phyloP scores from a whole-genome alignment of 2,329 filamentous ascomycete species.

The Cucurbitaria berberidis region DNA sequence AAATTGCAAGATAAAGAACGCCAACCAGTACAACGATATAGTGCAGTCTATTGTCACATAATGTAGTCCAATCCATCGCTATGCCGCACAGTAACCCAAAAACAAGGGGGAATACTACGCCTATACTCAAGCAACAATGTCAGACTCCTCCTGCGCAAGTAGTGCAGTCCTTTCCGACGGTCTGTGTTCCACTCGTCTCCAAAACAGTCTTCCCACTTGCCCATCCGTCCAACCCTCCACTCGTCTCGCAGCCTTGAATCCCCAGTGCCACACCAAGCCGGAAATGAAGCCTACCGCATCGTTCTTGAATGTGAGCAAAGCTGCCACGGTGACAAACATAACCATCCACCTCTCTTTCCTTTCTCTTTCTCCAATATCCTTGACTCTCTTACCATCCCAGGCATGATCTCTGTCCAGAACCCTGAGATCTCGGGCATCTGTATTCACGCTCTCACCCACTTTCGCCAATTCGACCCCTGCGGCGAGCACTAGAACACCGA shows the following conservation, averaged over 20 bases:
- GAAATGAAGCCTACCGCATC: constrained; percentile 86
- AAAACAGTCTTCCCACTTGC: constrained; percentile 25
- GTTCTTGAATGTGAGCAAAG: constrained; percentile 85
- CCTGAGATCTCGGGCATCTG: constrained; percentile 67
- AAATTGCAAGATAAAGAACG: neutral
- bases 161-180: constrained; percentile 30
- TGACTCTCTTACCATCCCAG: constrained; percentile 53
- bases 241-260: constrained; percentile 55
- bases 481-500: constrained; percentile 89
- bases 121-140: constrained; percentile 29
- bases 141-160: constrained; percentile 36
- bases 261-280: constrained; percentile 79
- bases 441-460: constrained; percentile 83
- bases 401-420: constrained; percentile 43
- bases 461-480: constrained; percentile 87
- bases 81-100: neutral
- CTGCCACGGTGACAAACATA: constrained; percentile 86
- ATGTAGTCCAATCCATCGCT: neutral
- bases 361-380: constrained; percentile 69
- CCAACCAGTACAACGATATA: neutral
- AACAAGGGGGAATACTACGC: neutral
- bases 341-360: constrained; percentile 80
- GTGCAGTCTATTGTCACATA: neutral
- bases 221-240: constrained; percentile 34
- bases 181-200: constrained; percentile 28